These are phyloP conservation scores for Melastoma candidum DNA, from an alignment of 441 rosid species.

Conservation along the genomic window DNA sequence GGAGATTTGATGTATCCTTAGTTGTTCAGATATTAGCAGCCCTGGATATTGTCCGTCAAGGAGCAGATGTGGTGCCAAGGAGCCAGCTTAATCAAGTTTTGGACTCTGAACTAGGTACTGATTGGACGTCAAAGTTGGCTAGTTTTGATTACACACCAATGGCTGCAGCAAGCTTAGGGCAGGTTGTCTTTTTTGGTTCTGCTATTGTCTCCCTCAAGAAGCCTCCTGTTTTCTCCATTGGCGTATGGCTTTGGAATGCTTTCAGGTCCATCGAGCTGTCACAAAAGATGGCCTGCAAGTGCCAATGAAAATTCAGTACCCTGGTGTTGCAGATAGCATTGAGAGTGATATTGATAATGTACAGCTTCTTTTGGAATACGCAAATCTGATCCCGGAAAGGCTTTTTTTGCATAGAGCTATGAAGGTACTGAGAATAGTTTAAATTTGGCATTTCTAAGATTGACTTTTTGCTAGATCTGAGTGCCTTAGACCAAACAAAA, in stretches of 20 bases:
- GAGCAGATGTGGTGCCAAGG: slow-evolving; percentile 98
- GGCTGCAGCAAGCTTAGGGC: slow-evolving; percentile 98
- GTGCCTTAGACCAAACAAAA: too few species aligned
- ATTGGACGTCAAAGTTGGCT: slow-evolving; percentile 65
- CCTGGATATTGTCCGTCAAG: slow-evolving; percentile 93
- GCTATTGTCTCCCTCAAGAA: too few species aligned
- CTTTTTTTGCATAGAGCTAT: slow-evolving; percentile 86
- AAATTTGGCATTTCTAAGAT: too few species aligned
- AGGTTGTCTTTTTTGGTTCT: slow-evolving; percentile 30
- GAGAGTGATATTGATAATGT: slow-evolving; percentile 94
- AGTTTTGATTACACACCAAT: slow-evolving; percentile 93
- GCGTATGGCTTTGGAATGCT: slow-evolving; percentile 5
- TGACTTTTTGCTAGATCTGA: too few species aligned
- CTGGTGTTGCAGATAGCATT: slow-evolving; percentile 92
- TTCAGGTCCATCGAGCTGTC: slow-evolving; percentile 84
- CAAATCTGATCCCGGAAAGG: slow-evolving; percentile 87
- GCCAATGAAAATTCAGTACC: slow-evolving; percentile 97
- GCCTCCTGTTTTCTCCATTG: neutral
- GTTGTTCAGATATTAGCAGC: slow-evolving; percentile 79
- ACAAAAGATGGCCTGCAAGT: slow-evolving; percentile 60
- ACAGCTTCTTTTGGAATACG: slow-evolving; percentile 66
- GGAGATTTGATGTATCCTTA: neutral
- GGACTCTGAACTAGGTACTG: slow-evolving; percentile 67
- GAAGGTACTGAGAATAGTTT: slow-evolving; percentile 37
- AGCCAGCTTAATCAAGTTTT: slow-evolving; percentile 81